Evolutionary conservation across 176 grass and related monocot genomes (phyloP), one percentile per base, ranked within the genome.

Genomic region (Phoenix dactylifera): DNA sequence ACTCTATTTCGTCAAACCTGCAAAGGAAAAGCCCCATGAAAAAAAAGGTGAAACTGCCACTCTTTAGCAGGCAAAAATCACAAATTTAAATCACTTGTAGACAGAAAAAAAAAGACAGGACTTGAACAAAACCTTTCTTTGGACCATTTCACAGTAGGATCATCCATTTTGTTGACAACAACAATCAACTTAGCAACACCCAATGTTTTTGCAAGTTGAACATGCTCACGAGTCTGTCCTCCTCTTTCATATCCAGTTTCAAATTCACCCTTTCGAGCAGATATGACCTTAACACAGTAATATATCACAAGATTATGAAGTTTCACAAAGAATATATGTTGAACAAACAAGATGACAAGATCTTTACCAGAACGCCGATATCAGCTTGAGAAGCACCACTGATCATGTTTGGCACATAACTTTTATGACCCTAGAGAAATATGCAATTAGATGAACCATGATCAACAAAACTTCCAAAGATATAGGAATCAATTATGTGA

Each of bases 361-460:
- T 72, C 16, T 68, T 72, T 86, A 95, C 90, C 73, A 95, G 67
- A 76, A 95, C 90, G 64, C 90, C 90, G 23, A 95, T 87, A 77
- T 95, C 90, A 74, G 90, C 90, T 87, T 95, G 90, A 83, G 90
- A 95, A 64, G 90, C 90, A 55, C 90, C 90, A 64, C 80, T 87
- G 58, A 95, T 95, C 90, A 95, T 95, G 61, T 89, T 95, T 63
- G 90, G 90, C 25, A 95, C 90, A 60, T 95, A 95, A 69, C 90
- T 95, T 78, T 95, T 95, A 67, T 95, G 90, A 60, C 90, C 90
- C 90, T 95, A 77, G 52, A 84, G 30, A 10, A 80, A 63, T 55
- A 52, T 30, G 67, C 54, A 91, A 10, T 10, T 22, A 56, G 7
- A 22, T 9, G 6, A 12, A 18, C 18, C n/a, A 56, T 10, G 1